Evolutionary conservation across 805 yeast genomes (phyloP).

Genomic region (Vanderwaltozyma tropicalis): DNA sequence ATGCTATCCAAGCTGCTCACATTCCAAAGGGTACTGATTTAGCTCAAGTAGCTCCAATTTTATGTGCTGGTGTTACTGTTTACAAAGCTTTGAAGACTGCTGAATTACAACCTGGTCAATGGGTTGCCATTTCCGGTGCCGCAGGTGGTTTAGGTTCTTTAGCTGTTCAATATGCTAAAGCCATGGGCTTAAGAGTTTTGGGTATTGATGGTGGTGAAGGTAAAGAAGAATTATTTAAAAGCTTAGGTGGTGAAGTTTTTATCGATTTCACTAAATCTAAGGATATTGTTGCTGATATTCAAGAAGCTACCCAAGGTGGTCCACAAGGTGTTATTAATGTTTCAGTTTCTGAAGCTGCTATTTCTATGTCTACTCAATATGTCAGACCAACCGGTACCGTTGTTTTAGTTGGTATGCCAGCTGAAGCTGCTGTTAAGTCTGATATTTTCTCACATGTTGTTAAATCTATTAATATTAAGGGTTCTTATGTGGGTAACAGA

Average conservation of each 20-base stretch:
- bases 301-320: constrained; percentile 53
- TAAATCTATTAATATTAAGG: constrained; percentile 57
- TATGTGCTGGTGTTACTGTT: constrained; percentile 56
- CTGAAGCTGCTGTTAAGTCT: constrained; percentile 57
- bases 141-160: constrained; percentile 54
- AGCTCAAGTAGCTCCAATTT: constrained; percentile 55
- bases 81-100: constrained; percentile 52
- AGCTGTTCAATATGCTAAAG: constrained; percentile 49
- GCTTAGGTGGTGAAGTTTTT: constrained; percentile 44
- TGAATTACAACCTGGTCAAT: constrained; percentile 39
- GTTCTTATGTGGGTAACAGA: constrained; percentile 83
- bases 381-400: constrained; percentile 61
- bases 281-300: constrained; percentile 43
- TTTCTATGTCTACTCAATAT: constrained; percentile 44
- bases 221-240: constrained; percentile 36
- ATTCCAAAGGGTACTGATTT: constrained; percentile 64
- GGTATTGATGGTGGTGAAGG: constrained; percentile 50
- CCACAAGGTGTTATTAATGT: constrained; percentile 63
- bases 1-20: constrained; percentile 76
- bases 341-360: constrained; percentile 58
- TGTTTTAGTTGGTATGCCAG: constrained; percentile 66
- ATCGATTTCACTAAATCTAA: constrained; percentile 44
- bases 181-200: constrained; percentile 46
- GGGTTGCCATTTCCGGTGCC: constrained; percentile 53
- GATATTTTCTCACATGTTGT: constrained; percentile 63